These are phyloP conservation scores for Ceratobasidium sp. DNA, from an alignment of 1,284 basidiomycete genomes.

Conservation along the genomic window DNA sequence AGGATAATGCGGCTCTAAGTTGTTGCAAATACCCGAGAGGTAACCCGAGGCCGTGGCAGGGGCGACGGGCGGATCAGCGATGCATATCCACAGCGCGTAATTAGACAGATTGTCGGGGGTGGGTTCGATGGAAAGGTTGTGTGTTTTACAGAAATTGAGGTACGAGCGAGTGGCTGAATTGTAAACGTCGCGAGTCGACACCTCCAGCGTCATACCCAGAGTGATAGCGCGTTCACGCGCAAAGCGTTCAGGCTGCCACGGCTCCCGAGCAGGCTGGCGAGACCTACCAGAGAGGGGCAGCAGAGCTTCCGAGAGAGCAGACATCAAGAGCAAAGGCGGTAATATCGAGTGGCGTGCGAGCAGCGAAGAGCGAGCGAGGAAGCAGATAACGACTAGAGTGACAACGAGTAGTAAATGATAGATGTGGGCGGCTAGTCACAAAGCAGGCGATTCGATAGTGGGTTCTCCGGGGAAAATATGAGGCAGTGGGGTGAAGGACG, in stretches of 20 bases:
- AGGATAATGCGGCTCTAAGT: constrained; percentile 59
- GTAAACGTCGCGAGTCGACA: constrained; percentile 55
- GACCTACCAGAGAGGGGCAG: constrained; percentile 27
- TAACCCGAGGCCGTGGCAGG: constrained; percentile 59
- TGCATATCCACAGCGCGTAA: constrained; percentile 60
- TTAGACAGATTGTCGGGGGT: constrained; percentile 58
- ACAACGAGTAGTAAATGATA: neutral
- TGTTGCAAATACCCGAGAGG: constrained; percentile 60
- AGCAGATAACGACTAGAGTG: neutral
- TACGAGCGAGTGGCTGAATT: constrained; percentile 59
- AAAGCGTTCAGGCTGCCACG: constrained; percentile 58
- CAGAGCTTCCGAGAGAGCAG: constrained; percentile 46
- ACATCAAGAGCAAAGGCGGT: constrained; percentile 52
- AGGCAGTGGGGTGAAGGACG: constrained; percentile 45
- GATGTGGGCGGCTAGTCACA: neutral
- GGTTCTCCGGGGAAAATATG: neutral
- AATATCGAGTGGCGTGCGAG: neutral
- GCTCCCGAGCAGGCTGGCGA: constrained; percentile 53
- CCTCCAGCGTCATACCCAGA: constrained; percentile 56
- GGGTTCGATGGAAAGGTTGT: constrained; percentile 56
- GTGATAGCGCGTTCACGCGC: constrained; percentile 56
- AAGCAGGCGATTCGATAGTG: neutral
- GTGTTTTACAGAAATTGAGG: constrained; percentile 57
- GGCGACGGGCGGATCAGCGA: constrained; percentile 55
- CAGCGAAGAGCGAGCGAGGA: constrained; percentile 16